Evolutionary conservation across 768 basidiomycete genomes (phyloP).

Genomic region (Dacryopinax primogenitus): DNA sequence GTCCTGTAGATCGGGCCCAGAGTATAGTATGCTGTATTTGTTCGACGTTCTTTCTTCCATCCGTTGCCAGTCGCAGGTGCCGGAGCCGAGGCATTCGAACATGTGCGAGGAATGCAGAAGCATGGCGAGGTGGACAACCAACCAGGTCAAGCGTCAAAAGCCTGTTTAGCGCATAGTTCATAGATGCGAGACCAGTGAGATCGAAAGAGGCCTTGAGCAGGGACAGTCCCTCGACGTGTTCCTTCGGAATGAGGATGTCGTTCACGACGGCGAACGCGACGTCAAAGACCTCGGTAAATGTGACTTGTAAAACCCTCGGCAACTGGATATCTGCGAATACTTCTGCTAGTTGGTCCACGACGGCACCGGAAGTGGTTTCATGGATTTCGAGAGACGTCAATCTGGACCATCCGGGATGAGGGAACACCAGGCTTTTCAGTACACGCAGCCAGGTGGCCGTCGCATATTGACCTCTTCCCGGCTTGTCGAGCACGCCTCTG

Average conservation of each 20-base stretch:
- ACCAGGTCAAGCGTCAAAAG: not conserved
- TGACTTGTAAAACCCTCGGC: not conserved
- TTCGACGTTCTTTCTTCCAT: not conserved
- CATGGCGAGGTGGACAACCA: not conserved
- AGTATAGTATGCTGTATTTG: not conserved
- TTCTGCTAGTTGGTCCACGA: not conserved
- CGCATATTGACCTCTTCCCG: not conserved
- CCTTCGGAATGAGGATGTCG: not conserved
- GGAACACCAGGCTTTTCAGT: not conserved
- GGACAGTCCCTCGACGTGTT: not conserved
- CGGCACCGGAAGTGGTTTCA: not conserved
- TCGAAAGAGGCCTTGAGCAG: not conserved
- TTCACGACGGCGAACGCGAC: not conserved
- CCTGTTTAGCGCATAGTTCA: not conserved
- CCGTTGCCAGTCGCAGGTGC: not conserved
- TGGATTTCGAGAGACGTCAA: not conserved
- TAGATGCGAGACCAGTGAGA: not conserved
- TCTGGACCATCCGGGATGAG: not conserved
- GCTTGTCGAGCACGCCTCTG: not conserved
- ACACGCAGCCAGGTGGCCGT: not conserved
- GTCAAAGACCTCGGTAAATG: not conserved
- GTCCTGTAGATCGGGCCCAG: not conserved
- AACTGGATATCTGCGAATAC: not conserved
- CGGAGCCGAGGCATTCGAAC: not conserved
- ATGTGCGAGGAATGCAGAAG: not conserved